These are phyloP conservation scores for Penicillium aurantiogriseum DNA, from an alignment of 2,329 filamentous ascomycete species.

Conservation along the genomic window DNA sequence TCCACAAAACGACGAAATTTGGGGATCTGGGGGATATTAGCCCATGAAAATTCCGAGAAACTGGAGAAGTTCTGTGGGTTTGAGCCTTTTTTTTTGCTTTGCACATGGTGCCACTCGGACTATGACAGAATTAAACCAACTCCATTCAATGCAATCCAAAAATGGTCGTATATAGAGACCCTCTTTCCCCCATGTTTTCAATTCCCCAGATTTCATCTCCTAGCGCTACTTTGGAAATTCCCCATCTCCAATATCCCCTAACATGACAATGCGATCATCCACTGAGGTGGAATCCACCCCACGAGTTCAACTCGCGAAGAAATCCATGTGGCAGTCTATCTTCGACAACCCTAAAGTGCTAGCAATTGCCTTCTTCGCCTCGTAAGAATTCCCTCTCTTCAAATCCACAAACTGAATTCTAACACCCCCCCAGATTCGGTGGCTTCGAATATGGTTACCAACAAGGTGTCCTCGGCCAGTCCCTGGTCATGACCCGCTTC, in stretches of 20 bases:
- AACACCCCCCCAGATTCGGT: slow-evolving; percentile 35
- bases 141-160: neutral
- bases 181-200: slow-evolving; percentile 8
- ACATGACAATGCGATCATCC: slow-evolving; percentile 7
- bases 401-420: neutral
- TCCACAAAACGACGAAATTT: slow-evolving; percentile 17
- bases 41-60: slow-evolving; percentile 15
- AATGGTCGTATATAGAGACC: slow-evolving; percentile 14
- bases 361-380: slow-evolving; percentile 53
- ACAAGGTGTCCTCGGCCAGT: slow-evolving; percentile 44
- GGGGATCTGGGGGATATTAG: slow-evolving; percentile 12
- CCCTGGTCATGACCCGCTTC: slow-evolving; percentile 53
- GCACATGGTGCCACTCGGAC: slow-evolving; percentile 5
- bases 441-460: slow-evolving; percentile 53
- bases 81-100: slow-evolving; percentile 14
- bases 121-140: slow-evolving; percentile 3
- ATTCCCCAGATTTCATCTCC: slow-evolving; percentile 8
- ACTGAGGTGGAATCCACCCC: slow-evolving; percentile 16
- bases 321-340: slow-evolving; percentile 29
- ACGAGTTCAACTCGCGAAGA: slow-evolving; percentile 22
- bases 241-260: slow-evolving; percentile 4
- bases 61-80: neutral
- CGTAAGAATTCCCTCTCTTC: slow-evolving; percentile 20
- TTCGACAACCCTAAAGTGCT: slow-evolving; percentile 49
- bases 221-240: neutral